Base-by-base conservation (phyloP, 2,329 filamentous ascomycete genomes). In the Fusarium ramigenum region DNA sequence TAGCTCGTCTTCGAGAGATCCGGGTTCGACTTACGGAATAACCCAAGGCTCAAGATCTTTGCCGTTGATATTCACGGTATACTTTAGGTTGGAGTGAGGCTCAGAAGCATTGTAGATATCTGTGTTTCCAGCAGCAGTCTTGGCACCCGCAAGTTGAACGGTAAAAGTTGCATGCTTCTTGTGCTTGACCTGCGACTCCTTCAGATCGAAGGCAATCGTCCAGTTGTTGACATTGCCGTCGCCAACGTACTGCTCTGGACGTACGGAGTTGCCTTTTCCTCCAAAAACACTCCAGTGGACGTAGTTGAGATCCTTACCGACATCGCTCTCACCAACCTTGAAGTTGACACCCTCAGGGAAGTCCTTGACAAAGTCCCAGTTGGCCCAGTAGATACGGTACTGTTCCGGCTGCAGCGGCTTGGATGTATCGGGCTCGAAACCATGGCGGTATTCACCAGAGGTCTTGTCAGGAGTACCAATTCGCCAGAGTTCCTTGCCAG, bases 231-330 rank as follows among this genome's bases (percentile, higher is more conserved):
- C 84, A 28, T 78, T 56, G 84, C 76, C 77, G 70, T 84, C 84
- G 25, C 84, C 81, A 46, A 82, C 80, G 56, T 86, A 85, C 9
- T 83, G 79, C 49, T 84, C 80, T 2, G 83, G 79, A 2, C 87
- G 83, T 7, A 83, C 60, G 19, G 79, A 84, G 78, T 90, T 87
- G 3, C 83, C 87, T 34, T 87, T 82, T 10, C 87, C 87, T 3
- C 89, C 89, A 73, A 90, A 91, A 14, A 90, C 88, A 63, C 86
- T 88, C 90, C 90, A 92, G 77, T 92, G 90, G 8, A 91, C 87
- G 62, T 91, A 91, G 79, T 92, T 92, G 67, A 90, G 83, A 73
- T 90, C 88, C 16, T 80, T 78, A 0, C 80, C 80, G 23, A 82
- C 82, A 32, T 88, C 79, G 67, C 85, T 86, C 75, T 85, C 79